Conservation (phyloP, 352 stramenopile genomes). For the Plasmopara muralis region DNA sequence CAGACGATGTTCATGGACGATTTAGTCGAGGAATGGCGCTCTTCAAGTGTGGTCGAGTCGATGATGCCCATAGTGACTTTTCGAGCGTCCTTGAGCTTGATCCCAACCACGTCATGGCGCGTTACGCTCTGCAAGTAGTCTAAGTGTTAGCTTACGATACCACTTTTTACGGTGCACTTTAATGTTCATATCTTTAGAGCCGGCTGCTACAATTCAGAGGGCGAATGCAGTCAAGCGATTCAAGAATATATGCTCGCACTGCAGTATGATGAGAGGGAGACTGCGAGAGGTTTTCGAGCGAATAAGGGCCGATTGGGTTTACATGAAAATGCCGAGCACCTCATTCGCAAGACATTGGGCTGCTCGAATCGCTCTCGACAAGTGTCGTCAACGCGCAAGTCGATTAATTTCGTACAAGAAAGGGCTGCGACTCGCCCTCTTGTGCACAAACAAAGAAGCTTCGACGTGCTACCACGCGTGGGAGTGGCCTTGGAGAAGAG, state of each 20-base stretch:
- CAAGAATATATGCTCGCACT: conserved; percentile 70
- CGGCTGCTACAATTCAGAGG: conserved; percentile 66
- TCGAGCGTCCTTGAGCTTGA: conserved; percentile 54
- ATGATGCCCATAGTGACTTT: conserved; percentile 59
- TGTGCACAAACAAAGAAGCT: background rate
- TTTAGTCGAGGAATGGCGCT: conserved; percentile 55
- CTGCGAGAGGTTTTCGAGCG: conserved; percentile 17
- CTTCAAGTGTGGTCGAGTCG: conserved; percentile 23
- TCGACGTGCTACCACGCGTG: background rate
- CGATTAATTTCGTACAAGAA: background rate
- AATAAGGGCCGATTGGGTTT: conserved; percentile 20
- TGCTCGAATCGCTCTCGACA: conserved; percentile 1
- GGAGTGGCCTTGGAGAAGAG: conserved; percentile 8
- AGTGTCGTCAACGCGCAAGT: background rate
- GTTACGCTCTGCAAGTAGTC: conserved; percentile 26
- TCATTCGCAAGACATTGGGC: conserved; percentile 20
- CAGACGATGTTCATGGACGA: conserved; percentile 51
- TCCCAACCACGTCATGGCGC: conserved; percentile 72
- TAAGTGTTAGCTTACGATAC: conserved; percentile 17
- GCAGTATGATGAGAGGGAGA: conserved; percentile 56
- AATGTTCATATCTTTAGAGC: conserved; percentile 24
- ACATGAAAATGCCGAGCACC: conserved; percentile 19
- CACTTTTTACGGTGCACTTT: conserved; percentile 37
- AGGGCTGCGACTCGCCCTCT: background rate
- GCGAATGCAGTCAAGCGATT: conserved; percentile 64